A percentile compares a stretch with the other conserved stretches of the same genome.
Evolutionary conservation across 208 protist genomes (phyloP).

Genomic region (Trypanosoma platydactyli): DNA sequence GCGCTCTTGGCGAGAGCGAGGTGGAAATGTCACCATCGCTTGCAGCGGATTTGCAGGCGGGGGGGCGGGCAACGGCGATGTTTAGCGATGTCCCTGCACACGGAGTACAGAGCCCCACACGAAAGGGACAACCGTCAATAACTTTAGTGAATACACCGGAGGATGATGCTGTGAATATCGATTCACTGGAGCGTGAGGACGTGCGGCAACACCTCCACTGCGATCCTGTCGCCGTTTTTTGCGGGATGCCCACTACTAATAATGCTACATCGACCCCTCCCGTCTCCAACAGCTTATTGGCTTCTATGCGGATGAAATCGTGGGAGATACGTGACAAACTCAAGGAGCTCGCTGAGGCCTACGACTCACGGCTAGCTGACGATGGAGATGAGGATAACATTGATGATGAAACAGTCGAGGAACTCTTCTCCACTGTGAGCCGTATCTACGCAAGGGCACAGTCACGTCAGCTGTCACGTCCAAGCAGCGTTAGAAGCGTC

Average conservation of each 20-base stretch:
- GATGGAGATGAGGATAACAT: conserved; percentile 16
- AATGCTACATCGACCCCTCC: background rate
- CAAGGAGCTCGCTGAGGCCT: conserved; percentile 17
- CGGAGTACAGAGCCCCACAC: conserved; percentile 24
- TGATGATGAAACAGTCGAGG: conserved; percentile 29
- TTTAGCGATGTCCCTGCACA: conserved; percentile 19
- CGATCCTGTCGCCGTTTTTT: background rate
- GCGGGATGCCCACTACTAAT: background rate
- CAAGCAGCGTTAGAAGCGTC: conserved; percentile 23
- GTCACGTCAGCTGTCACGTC: conserved; percentile 23
- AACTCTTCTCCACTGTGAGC: conserved; percentile 24
- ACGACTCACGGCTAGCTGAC: conserved; percentile 17
- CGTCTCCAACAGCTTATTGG: background rate
- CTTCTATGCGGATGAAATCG: conserved; percentile 14
- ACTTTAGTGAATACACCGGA: conserved; percentile 22
- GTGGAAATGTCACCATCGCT: conserved; percentile 9
- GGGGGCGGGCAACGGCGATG: conserved; percentile 2
- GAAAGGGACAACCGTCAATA: conserved; percentile 23
- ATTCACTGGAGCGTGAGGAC: conserved; percentile 25
- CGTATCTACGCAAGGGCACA: conserved; percentile 46
- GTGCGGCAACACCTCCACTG: conserved; percentile 1
- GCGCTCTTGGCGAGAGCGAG: conserved; percentile 9
- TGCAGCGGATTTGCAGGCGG: background rate
- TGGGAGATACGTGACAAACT: conserved; percentile 29
- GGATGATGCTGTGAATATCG: conserved; percentile 37